phyloP scores from a whole-genome alignment of 2,329 filamentous ascomycete species.

The Penicillium sp. region DNA sequence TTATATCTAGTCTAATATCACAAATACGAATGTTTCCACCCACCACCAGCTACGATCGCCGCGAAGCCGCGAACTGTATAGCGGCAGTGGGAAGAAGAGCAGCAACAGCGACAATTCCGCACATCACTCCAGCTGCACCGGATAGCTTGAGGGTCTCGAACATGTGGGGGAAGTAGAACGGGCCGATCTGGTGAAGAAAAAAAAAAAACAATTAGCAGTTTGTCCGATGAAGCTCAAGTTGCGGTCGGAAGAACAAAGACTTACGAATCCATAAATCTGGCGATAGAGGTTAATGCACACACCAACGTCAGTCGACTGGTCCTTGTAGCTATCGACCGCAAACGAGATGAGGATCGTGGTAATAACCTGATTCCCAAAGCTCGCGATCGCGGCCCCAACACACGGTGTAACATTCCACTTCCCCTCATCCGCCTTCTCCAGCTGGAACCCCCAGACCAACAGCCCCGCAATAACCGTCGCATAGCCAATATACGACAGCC shows the following conservation, averaged over 20 bases:
- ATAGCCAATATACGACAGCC: conserved; percentile 61
- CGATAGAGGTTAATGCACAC: conserved; percentile 64
- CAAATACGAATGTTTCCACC: too few species aligned
- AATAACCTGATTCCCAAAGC: conserved; percentile 64
- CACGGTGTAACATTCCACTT: conserved; percentile 63
- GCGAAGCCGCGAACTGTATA: conserved; percentile 32
- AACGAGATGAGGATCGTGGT: conserved; percentile 66
- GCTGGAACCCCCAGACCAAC: conserved; percentile 53
- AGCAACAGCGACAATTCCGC: conserved; percentile 42
- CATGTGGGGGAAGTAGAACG: conserved; percentile 46
- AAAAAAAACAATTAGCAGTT: background rate
- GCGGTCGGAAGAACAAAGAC: background rate
- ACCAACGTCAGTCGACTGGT: conserved; percentile 59
- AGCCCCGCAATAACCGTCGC: conserved; percentile 57
- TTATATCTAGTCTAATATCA: too few species aligned
- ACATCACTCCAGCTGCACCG: conserved; percentile 42
- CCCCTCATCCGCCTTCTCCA: conserved; percentile 46
- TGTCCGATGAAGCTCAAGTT: background rate
- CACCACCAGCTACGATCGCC: too few species aligned
- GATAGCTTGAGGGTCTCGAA: conserved; percentile 41
- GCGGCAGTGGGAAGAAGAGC: conserved; percentile 38
- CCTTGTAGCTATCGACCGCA: conserved; percentile 61
- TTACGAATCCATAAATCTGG: conserved; percentile 57
- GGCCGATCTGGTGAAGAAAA: conserved; percentile 24
- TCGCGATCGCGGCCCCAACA: conserved; percentile 57